Percentiles rank a stretch among this genome's conserved stretches.
These are phyloP conservation scores for Chlorociboria aeruginascens DNA, from an alignment of 495 filamentous ascomycete genomes.

Conservation along the genomic window DNA sequence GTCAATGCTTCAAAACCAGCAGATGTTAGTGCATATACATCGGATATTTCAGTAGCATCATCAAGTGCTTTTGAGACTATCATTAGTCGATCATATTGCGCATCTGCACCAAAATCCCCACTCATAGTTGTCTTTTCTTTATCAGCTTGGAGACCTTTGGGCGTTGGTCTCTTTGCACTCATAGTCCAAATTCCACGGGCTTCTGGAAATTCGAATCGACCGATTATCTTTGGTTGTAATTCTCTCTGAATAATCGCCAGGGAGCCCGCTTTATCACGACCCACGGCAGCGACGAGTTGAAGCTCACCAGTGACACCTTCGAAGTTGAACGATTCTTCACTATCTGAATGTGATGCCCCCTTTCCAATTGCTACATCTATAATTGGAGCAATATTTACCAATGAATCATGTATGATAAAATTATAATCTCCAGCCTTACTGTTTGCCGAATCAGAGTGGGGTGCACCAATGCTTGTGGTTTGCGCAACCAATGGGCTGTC, in stretches of 20 bases:
- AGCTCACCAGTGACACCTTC: slow-evolving; percentile 40
- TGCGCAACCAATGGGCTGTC: slow-evolving; percentile 42
- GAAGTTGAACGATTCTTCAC: slow-evolving; percentile 30
- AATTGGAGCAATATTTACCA: slow-evolving; percentile 69
- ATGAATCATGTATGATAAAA: slow-evolving; percentile 64
- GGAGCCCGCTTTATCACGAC: slow-evolving; percentile 55
- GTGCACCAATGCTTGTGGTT: slow-evolving; percentile 16
- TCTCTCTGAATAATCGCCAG: slow-evolving; percentile 64
- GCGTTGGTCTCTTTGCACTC: slow-evolving; percentile 42
- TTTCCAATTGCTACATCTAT: slow-evolving; percentile 55
- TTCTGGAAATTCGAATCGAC: slow-evolving; percentile 48
- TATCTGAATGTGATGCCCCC: slow-evolving; percentile 27
- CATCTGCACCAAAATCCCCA: slow-evolving; percentile 35
- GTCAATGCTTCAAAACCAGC: slow-evolving; percentile 52
- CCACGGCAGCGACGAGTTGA: slow-evolving; percentile 60
- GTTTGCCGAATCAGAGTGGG: slow-evolving; percentile 14
- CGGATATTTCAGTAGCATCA: slow-evolving; percentile 42
- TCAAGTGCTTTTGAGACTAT: slow-evolving; percentile 52
- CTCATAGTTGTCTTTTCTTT: slow-evolving; percentile 34
- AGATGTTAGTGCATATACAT: slow-evolving; percentile 48
- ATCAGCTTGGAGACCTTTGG: slow-evolving; percentile 38
- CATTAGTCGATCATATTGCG: slow-evolving; percentile 55
- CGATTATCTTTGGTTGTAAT: slow-evolving; percentile 53
- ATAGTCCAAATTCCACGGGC: slow-evolving; percentile 54
- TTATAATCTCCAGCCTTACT: slow-evolving; percentile 47